phyloP scores from a whole-genome alignment of 116 monocot species.

The Phalaenopsis hybrid region DNA sequence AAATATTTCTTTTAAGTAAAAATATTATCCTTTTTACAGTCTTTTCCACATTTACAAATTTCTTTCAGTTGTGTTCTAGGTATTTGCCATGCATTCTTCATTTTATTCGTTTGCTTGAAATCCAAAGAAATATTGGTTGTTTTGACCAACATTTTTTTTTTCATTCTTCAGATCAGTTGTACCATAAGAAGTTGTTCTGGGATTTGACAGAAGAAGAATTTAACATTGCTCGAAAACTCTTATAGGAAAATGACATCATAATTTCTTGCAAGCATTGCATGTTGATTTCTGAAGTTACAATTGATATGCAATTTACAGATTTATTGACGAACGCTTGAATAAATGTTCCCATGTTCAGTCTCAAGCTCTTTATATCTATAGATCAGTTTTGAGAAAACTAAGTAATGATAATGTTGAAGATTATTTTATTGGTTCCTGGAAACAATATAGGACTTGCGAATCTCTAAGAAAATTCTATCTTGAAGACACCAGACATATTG shows the following conservation, averaged over 20 bases:
- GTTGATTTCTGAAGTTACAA: conserved; percentile 32
- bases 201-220: conserved; percentile 64
- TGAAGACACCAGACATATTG: conserved; percentile 7
- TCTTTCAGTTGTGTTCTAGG: conserved; percentile 57
- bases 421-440: conserved; percentile 3
- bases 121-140: background rate
- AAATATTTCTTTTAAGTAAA: conserved; percentile 55
- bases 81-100: conserved; percentile 16
- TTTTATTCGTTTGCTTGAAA: background rate
- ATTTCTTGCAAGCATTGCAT: conserved; percentile 71
- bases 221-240: conserved; percentile 31
- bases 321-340: conserved; percentile 29
- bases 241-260: conserved; percentile 25
- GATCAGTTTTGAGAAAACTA: conserved; percentile 50
- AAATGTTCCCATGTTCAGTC: conserved; percentile 15
- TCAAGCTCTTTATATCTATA: conserved; percentile 39
- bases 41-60: conserved; percentile 44
- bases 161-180: conserved; percentile 53
- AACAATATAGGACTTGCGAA: background rate
- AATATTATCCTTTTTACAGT: conserved; percentile 40
- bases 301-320: conserved; percentile 66
- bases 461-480: background rate
- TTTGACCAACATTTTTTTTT: background rate
- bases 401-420: conserved; percentile 18
- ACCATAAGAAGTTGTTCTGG: conserved; percentile 59